A percentile compares a stretch with the other conserved stretches of the same genome.
These are phyloP conservation scores for Crithidia bombi DNA, from an alignment of 208 protist species.

Conservation along the genomic window DNA sequence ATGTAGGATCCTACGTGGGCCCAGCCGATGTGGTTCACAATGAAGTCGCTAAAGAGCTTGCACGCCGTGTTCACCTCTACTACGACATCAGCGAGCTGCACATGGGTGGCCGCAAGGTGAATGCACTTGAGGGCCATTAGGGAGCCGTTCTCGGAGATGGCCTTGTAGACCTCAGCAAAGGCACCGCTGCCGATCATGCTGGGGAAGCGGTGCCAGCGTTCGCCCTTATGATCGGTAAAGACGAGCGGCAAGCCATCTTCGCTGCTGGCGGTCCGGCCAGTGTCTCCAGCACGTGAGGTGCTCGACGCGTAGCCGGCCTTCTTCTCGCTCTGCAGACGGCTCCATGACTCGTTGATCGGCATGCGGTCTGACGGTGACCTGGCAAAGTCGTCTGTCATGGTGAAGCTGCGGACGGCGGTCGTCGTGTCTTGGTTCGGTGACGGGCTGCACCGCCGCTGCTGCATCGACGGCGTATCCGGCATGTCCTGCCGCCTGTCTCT, in stretches of 20 bases:
- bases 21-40: conserved; percentile 81
- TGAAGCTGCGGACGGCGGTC: conserved; percentile 4
- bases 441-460: background rate
- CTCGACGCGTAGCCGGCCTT: background rate
- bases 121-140: conserved; percentile 84
- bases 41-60: conserved; percentile 77
- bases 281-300: conserved; percentile 5
- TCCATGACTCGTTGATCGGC: conserved; percentile 7
- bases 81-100: conserved; percentile 51
- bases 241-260: conserved; percentile 58
- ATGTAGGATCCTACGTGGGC: conserved; percentile 57
- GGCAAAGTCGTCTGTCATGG: background rate
- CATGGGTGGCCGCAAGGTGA: conserved; percentile 50
- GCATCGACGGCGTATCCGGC: background rate
- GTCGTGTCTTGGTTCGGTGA: background rate
- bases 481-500: background rate
- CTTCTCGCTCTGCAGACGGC: background rate
- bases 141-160: conserved; percentile 60
- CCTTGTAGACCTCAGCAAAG: conserved; percentile 70
- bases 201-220: conserved; percentile 57
- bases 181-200: conserved; percentile 58
- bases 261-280: background rate
- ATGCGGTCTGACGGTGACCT: background rate
- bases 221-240: conserved; percentile 66
- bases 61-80: conserved; percentile 72